Percentiles rank a stretch among this genome's conserved stretches.
Evolutionary conservation across 805 yeast genomes (phyloP).

Genomic region (Lipomyces kockii): DNA sequence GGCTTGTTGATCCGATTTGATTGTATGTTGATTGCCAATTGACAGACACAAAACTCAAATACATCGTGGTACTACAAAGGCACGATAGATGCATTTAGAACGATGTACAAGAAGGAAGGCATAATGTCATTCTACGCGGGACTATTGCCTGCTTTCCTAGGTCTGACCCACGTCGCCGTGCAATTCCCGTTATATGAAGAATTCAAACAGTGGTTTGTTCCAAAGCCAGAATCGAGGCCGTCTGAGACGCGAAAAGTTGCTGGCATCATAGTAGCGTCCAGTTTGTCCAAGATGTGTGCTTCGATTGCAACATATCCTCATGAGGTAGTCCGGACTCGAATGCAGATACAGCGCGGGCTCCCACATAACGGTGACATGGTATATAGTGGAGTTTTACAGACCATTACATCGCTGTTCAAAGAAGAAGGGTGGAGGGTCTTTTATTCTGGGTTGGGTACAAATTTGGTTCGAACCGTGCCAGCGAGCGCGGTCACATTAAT

Average conservation of each 20-base stretch:
- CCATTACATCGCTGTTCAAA: conserved; percentile 51
- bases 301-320: conserved; percentile 88
- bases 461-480: conserved; percentile 88
- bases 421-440: conserved; percentile 82
- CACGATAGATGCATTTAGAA: conserved; percentile 79
- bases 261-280: conserved; percentile 67
- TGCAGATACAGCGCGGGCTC: conserved; percentile 60
- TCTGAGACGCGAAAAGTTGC: conserved; percentile 41
- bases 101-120: conserved; percentile 83
- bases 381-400: conserved; percentile 46
- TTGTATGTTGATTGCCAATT: conserved; percentile 36
- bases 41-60: conserved; percentile 40
- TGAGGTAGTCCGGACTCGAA: conserved; percentile 88
- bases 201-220: conserved; percentile 61
- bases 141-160: conserved; percentile 84
- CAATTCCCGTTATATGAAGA: conserved; percentile 94
- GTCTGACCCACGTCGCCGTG: conserved; percentile 90
- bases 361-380: conserved; percentile 28
- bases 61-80: conserved; percentile 63
- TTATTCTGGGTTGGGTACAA: conserved; percentile 86
- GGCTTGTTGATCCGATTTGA: conserved; percentile 17
- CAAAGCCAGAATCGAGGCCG: conserved; percentile 40
- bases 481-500: conserved; percentile 94
- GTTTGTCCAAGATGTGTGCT: conserved; percentile 85
- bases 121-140: conserved; percentile 83